A percentile compares a stretch with the other conserved stretches of the same genome.
Evolutionary conservation across 805 yeast genomes (phyloP).

Genomic region (Saturnispora silvae): DNA sequence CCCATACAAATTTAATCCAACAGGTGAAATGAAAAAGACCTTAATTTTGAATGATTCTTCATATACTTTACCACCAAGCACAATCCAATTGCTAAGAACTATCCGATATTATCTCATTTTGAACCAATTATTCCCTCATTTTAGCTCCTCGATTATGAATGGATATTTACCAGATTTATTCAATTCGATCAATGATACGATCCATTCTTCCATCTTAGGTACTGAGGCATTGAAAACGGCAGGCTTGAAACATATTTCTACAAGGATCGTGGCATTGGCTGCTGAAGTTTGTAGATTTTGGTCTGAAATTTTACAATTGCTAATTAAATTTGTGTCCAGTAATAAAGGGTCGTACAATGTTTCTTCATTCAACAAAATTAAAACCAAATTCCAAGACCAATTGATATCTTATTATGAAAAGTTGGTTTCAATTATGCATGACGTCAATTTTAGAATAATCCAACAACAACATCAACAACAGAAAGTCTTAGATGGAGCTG

Average conservation of each 20-base stretch:
- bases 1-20: not conserved
- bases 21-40: slow-evolving; percentile 23
- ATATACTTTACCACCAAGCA: slow-evolving; percentile 47
- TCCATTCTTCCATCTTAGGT: slow-evolving; percentile 51
- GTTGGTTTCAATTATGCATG: slow-evolving; percentile 61
- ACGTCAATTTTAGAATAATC: slow-evolving; percentile 36
- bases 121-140: slow-evolving; percentile 42
- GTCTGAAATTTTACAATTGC: slow-evolving; percentile 17
- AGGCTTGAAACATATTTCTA: slow-evolving; percentile 62
- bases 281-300: slow-evolving; percentile 52
- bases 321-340: slow-evolving; percentile 15
- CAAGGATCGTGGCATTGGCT: slow-evolving; percentile 59
- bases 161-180: slow-evolving; percentile 29
- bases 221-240: slow-evolving; percentile 73
- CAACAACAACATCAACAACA: too few species aligned
- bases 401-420: slow-evolving; percentile 53
- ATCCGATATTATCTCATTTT: slow-evolving; percentile 48
- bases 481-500: slow-evolving; percentile 1
- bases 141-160: slow-evolving; percentile 23
- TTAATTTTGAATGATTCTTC: slow-evolving; percentile 41
- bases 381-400: slow-evolving; percentile 42
- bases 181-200: slow-evolving; percentile 41
- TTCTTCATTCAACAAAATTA: slow-evolving; percentile 33
- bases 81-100: slow-evolving; percentile 28
- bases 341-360: too few species aligned